phyloP scores from a whole-genome alignment of 73 alveolate genomes.

The Uronychia setigera region DNA sequence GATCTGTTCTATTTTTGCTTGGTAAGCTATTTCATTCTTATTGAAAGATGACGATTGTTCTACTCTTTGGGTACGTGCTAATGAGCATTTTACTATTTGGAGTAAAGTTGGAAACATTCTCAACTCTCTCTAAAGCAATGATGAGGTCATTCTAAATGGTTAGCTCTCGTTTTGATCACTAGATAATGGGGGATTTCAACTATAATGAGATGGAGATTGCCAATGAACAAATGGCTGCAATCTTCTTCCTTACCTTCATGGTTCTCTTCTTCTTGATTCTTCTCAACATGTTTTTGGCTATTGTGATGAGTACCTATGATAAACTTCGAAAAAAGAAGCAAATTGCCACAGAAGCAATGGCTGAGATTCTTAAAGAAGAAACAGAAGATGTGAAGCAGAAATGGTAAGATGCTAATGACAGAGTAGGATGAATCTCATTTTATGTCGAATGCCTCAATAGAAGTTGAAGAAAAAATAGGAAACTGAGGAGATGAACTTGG shows the following conservation, averaged over 20 bases:
- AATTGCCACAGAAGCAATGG: conserved; percentile 66
- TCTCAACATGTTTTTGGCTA: conserved; percentile 61
- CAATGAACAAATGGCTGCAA: conserved; percentile 9
- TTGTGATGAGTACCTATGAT: conserved; percentile 66
- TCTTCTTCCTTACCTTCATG: conserved; percentile 30
- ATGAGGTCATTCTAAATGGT: conserved; percentile 14
- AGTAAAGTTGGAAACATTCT: neutral
- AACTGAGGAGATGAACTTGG: too few species aligned
- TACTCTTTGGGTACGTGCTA: conserved; percentile 8
- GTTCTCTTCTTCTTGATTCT: conserved; percentile 39
- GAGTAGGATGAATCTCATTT: conserved; percentile 15
- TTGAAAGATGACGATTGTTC: neutral
- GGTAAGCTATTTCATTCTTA: conserved; percentile 21
- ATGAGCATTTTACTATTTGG: neutral
- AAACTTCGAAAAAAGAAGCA: conserved; percentile 45
- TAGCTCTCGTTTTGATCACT: neutral
- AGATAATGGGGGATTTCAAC: conserved; percentile 5
- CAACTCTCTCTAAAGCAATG: neutral
- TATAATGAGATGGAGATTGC: neutral
- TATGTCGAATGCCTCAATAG: conserved; percentile 27
- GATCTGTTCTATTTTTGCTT: conserved; percentile 53
- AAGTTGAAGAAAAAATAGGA: conserved; percentile 6
- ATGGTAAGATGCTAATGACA: conserved; percentile 12
- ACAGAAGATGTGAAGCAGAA: conserved; percentile 32
- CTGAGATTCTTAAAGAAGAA: conserved; percentile 56